Conservation (phyloP, 2,329 filamentous ascomycete genomes). For the Pseudogymnoascus sp. region DNA sequence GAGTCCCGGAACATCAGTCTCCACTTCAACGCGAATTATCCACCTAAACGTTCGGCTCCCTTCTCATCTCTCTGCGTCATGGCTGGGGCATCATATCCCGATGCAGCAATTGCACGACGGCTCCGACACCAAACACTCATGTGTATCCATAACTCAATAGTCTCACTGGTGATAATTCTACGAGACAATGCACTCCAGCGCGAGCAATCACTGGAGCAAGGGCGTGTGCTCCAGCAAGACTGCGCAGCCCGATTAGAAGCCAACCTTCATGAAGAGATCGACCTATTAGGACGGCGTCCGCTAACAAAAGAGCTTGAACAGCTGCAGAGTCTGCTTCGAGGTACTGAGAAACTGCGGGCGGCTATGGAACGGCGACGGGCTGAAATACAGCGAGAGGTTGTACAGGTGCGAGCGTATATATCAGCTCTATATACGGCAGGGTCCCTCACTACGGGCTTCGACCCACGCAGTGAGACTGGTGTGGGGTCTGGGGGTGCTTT, state of each 20-base stretch:
- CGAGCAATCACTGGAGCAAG: neutral
- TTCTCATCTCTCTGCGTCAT: neutral
- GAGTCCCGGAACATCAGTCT: neutral
- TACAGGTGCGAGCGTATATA: neutral
- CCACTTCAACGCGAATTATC: neutral
- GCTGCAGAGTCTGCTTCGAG: neutral
- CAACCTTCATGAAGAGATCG: neutral
- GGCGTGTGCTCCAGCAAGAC: neutral
- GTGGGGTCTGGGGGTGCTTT: neutral
- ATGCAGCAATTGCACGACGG: neutral
- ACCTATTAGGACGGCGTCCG: neutral
- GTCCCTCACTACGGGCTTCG: neutral
- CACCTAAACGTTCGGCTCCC: neutral
- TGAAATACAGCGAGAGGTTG: neutral
- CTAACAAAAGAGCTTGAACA: neutral
- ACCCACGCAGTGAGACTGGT: neutral
- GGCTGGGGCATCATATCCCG: neutral
- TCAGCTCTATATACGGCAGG: neutral
- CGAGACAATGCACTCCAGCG: neutral
- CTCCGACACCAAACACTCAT: neutral
- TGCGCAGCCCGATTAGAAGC: neutral
- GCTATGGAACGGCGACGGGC: neutral
- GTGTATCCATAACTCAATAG: neutral
- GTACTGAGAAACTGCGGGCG: neutral
- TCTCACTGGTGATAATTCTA: neutral